Evolutionary conservation across 257 asterid genomes (phyloP).

Genomic region (Capsicum chinense): DNA sequence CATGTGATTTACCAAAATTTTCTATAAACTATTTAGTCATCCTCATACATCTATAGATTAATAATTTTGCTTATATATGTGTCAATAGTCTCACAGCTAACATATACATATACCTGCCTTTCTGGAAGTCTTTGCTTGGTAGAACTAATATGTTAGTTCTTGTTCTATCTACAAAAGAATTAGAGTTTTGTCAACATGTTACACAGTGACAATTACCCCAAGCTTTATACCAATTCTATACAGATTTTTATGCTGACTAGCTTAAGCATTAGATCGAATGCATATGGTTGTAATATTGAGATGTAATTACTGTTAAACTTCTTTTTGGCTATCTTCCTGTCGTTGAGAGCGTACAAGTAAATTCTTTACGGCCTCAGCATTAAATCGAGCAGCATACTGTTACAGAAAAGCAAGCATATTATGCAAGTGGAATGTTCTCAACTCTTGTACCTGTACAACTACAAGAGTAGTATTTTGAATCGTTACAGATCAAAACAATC

Average conservation of each 20-base stretch:
- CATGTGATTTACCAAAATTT: not conserved
- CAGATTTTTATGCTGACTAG: not conserved
- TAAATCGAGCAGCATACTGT: slow-evolving; percentile 92
- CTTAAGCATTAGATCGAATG: not conserved
- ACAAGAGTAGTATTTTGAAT: slow-evolving; percentile 83
- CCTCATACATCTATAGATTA: not conserved
- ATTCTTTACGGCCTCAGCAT: slow-evolving; percentile 81
- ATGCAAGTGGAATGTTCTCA: not conserved
- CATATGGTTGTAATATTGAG: not conserved
- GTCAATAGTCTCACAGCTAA: not conserved
- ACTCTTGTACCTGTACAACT: slow-evolving; percentile 69
- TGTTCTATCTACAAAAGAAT: not conserved
- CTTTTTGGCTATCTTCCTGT: slow-evolving; percentile 81
- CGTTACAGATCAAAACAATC: slow-evolving; percentile 76
- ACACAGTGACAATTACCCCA: not conserved
- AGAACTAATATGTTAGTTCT: not conserved
- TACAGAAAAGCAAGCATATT: slow-evolving; percentile 27
- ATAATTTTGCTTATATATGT: not conserved
- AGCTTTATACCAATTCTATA: not conserved
- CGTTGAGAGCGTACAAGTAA: slow-evolving; percentile 65
- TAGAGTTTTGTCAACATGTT: too few relatives aligned
- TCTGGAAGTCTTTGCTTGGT: not conserved
- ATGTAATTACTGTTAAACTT: slow-evolving; percentile 69
- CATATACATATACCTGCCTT: not conserved
- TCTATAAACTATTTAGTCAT: not conserved